Base-by-base conservation (phyloP, 148 eudicot genomes). In the Nepenthes mirabilis region DNA sequence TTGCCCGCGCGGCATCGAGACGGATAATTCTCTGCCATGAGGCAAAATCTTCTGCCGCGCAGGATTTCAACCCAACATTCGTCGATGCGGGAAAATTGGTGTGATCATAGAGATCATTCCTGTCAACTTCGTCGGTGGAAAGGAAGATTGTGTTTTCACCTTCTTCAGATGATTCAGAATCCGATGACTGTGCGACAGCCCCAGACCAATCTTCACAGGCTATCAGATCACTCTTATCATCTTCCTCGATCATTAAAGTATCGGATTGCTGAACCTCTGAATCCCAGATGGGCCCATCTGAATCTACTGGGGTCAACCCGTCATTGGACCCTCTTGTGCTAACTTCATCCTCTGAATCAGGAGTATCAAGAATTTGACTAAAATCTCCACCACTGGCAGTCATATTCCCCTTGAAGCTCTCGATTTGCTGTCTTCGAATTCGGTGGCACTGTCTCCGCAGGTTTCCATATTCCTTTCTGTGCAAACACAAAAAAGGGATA, bases 11-110 rank as follows among this genome's bases (percentile, higher is more conserved):
- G 1, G 79, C 79, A 59, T 75, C 79, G 40, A 75, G 72, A 23
- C 75, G 79, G 57, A 75, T 75, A 55, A 75, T 75, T n/a, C 79
- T 67, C 59, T 67, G 79, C 79, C 79, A 75, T 1, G 71, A 61
- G 34, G 66, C 23, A 67, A 75, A 75, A 66, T 75, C 75, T 70
- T 70, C 75, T 1, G 53, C 7, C 3, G 43, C 34, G 36, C 57
- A 59, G 47, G 58, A 50, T 13, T 66, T 75, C 52, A 37, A 37
- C 32, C 33, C 49, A 13, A 47, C 62, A 54, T 58, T 48, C 55
- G 62, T 37, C 47, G 59, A 12, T 6, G 69, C 23, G 34, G 68
- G 59, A 23, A 70, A 56, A 10, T 37, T 61, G 33, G 64, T 11
- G 34, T 67, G 57, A 11, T 60, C 45, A 37, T 53, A 59, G 10